A percentile compares a stretch with the other conserved stretches of the same genome.
These are phyloP conservation scores for Sporothrix brasiliensis DNA, from an alignment of 2,329 filamentous ascomycete genomes.

Conservation along the genomic window DNA sequence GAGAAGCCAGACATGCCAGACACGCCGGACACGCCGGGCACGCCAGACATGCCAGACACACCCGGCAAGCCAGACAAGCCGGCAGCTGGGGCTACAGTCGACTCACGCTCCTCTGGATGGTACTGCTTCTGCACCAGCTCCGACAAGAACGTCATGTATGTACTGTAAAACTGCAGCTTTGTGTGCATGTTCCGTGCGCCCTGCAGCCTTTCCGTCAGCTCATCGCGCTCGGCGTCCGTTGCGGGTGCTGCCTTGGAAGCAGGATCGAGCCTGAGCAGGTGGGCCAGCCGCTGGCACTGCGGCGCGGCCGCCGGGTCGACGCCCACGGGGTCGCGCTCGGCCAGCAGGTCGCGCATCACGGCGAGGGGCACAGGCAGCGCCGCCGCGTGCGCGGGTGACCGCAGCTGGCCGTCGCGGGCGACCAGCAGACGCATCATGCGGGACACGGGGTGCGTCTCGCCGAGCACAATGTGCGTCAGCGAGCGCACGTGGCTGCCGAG, in stretches of 20 bases:
- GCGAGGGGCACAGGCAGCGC: conserved; percentile 29
- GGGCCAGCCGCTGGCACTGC: conserved; percentile 20
- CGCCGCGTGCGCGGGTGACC: conserved; percentile 25
- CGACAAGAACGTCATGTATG: conserved; percentile 31
- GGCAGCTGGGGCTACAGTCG: neutral
- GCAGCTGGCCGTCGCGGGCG: conserved; percentile 21
- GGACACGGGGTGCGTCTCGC: conserved; percentile 28
- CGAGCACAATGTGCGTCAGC: conserved; percentile 32
- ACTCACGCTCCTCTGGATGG: neutral
- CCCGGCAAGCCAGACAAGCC: too few species aligned
- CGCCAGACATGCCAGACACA: too few species aligned
- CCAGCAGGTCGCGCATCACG: conserved; percentile 29
- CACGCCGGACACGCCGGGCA: too few species aligned
- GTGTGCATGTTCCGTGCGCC: conserved; percentile 29
- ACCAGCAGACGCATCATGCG: conserved; percentile 29
- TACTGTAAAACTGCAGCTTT: conserved; percentile 29
- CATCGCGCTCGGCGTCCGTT: conserved; percentile 22
- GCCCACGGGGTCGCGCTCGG: conserved; percentile 19
- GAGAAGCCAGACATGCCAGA: neutral
- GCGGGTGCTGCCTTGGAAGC: neutral
- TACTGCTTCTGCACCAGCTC: conserved; percentile 23
- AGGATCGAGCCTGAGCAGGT: conserved; percentile 15
- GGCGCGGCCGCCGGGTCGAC: neutral
- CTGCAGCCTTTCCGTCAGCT: conserved; percentile 29
- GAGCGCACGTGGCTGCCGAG: conserved; percentile 32